These are phyloP conservation scores for Fusarium setosum DNA, from an alignment of 2,329 filamentous ascomycete species.

Conservation along the genomic window DNA sequence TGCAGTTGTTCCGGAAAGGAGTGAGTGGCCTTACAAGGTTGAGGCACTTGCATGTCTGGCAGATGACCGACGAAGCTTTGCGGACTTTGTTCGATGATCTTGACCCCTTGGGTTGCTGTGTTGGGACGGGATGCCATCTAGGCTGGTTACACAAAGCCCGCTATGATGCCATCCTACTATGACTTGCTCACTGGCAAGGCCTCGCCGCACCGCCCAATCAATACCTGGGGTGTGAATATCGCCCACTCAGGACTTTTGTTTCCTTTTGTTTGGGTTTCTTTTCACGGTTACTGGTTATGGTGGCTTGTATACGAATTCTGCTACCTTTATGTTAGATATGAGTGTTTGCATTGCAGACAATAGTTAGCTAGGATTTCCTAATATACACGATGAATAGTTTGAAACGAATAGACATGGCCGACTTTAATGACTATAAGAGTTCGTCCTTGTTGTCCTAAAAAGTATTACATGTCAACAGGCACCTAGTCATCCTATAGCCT, in stretches of 20 bases:
- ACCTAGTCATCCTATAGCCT: too few relatives aligned
- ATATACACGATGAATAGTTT: too few relatives aligned
- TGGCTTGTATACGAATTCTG: too few relatives aligned
- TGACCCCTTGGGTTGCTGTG: conserved; percentile 8
- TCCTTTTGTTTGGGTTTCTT: too few relatives aligned
- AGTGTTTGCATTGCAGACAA: too few relatives aligned
- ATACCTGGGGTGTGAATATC: neutral
- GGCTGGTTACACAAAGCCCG: neutral
- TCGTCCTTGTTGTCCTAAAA: too few relatives aligned
- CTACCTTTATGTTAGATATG: too few relatives aligned
- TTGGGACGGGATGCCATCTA: neutral
- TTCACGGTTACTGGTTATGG: too few relatives aligned
- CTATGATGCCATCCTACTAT: conserved; percentile 1
- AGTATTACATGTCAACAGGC: too few relatives aligned
- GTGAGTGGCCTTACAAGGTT: neutral
- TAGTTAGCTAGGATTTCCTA: too few relatives aligned
- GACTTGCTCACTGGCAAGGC: neutral
- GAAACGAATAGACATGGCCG: too few relatives aligned
- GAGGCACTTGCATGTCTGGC: neutral
- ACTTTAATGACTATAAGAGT: too few relatives aligned
- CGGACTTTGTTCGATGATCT: neutral
- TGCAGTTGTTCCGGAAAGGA: neutral
- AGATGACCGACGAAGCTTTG: neutral
- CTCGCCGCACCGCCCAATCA: neutral
- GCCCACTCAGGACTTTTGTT: neutral